Conservation (phyloP, 768 basidiomycete genomes). For the Termitomyces sp. region DNA sequence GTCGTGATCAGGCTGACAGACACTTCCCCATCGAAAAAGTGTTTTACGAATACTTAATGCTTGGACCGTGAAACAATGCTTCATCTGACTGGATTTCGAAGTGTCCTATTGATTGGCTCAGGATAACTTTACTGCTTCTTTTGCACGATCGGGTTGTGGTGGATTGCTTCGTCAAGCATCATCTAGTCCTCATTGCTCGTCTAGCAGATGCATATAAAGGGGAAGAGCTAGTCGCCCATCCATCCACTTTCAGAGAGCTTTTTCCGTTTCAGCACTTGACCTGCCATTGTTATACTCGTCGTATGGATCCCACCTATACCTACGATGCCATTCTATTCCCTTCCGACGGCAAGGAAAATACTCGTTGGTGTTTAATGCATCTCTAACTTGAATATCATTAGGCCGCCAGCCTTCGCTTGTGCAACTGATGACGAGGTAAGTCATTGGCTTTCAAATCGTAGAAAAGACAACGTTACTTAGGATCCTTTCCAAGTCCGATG, state of each 20-base stretch:
- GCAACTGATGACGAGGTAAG: conserved; percentile 67
- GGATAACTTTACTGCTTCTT: conserved; percentile 20
- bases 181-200: conserved; percentile 37
- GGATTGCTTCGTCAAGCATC: conserved; percentile 16
- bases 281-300: conserved; percentile 16
- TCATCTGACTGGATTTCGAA: conserved; percentile 2
- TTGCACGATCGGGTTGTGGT: conserved; percentile 15
- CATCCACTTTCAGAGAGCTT: conserved; percentile 1
- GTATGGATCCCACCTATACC: conserved; percentile 56
- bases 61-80: conserved; percentile 1
- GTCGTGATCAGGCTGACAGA: neutral
- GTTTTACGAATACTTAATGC: neutral
- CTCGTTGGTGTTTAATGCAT: neutral
- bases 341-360: conserved; percentile 46
- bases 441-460: conserved; percentile 11
- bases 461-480: neutral
- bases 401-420: conserved; percentile 72
- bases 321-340: conserved; percentile 76
- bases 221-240: neutral
- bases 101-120: conserved; percentile 31
- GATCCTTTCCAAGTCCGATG: conserved; percentile 30
- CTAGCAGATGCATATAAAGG: conserved; percentile 18
- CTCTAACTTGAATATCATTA: conserved; percentile 13
- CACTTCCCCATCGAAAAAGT: neutral
- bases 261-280: neutral